phyloP scores from a whole-genome alignment of 192 early-diverging fungal genomes.

The Rhizoclosmatium sp. region DNA sequence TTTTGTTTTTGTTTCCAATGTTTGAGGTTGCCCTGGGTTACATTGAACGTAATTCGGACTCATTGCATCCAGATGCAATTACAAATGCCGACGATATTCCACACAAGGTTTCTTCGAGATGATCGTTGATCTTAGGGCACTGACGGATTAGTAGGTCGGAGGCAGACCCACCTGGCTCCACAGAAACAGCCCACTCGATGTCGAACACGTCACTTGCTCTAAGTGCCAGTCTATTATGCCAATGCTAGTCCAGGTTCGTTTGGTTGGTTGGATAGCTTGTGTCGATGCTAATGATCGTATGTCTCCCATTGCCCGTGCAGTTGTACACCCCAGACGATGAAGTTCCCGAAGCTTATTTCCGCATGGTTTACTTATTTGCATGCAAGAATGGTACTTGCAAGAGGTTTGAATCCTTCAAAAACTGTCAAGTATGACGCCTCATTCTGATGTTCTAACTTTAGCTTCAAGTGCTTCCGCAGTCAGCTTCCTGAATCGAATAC shows the following conservation, averaged over 20 bases:
- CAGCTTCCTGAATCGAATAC: conserved; percentile 80
- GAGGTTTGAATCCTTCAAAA: not conserved
- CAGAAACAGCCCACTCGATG: conserved; percentile 67
- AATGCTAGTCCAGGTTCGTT: conserved; percentile 79
- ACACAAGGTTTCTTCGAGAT: conserved; percentile 14
- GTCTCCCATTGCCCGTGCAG: conserved; percentile 39
- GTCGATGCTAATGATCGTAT: not conserved
- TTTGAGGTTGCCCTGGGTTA: not conserved
- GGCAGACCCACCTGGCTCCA: conserved; percentile 75
- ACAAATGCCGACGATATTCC: conserved; percentile 26
- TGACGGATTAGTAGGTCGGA: conserved; percentile 13
- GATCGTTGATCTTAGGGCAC: not conserved
- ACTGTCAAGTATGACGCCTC: not conserved
- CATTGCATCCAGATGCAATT: conserved; percentile 9
- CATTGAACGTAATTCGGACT: too few relatives aligned
- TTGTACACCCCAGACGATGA: conserved; percentile 94
- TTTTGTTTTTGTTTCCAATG: not conserved
- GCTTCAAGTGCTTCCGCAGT: conserved; percentile 82
- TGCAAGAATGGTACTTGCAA: conserved; percentile 91
- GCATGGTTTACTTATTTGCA: conserved; percentile 90
- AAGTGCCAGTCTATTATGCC: conserved; percentile 79
- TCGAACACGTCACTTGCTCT: conserved; percentile 70
- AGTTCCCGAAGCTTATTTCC: conserved; percentile 85
- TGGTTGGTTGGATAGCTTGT: not conserved
- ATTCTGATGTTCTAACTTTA: conserved; percentile 65